These are phyloP conservation scores for Rhizomucor miehei DNA, from an alignment of 371 early-diverging fungal species.

Conservation along the genomic window DNA sequence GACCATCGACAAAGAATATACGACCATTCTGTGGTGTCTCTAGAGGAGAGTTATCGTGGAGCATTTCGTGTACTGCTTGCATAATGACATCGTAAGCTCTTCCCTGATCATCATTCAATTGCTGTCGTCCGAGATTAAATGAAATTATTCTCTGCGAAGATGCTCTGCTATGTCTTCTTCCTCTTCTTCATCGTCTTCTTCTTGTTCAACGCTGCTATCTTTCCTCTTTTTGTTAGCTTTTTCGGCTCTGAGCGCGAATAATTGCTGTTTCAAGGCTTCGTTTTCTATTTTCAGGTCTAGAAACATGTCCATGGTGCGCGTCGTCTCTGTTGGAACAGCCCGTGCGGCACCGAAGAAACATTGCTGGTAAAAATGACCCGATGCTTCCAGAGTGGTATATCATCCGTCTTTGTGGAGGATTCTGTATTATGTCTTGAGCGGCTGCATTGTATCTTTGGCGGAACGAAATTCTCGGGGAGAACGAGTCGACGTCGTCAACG, in stretches of 20 bases:
- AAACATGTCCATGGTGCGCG: slow-evolving; percentile 51
- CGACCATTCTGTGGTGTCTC: not conserved
- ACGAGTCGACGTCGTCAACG: slow-evolving; percentile 23
- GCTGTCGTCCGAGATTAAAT: no score
- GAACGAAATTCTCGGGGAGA: slow-evolving; percentile 25
- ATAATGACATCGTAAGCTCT: slow-evolving; percentile 8
- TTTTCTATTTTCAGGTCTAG: slow-evolving; percentile 57
- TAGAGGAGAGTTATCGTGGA: not conserved
- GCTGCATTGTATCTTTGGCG: slow-evolving; percentile 36
- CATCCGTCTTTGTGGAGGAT: slow-evolving; percentile 50
- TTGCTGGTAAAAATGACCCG: slow-evolving; percentile 36
- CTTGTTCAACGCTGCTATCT: not conserved
- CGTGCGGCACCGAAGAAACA: slow-evolving; percentile 53
- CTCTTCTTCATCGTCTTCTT: slow-evolving; percentile 3
- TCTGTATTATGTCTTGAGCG: slow-evolving; percentile 43
- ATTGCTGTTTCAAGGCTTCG: slow-evolving; percentile 28
- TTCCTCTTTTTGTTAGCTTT: not conserved
- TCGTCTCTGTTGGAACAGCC: slow-evolving; percentile 44
- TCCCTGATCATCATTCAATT: slow-evolving; percentile 5
- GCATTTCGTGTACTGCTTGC: not conserved
- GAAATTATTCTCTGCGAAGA: no score
- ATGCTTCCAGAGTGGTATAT: slow-evolving; percentile 45
- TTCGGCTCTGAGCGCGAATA: slow-evolving; percentile 6
- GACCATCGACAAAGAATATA: slow-evolving; percentile 17
- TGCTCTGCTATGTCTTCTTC: slow-evolving; percentile 2